Base-by-base conservation (phyloP, 2,329 filamentous ascomycete species). In the Fusarium xylarioides region DNA sequence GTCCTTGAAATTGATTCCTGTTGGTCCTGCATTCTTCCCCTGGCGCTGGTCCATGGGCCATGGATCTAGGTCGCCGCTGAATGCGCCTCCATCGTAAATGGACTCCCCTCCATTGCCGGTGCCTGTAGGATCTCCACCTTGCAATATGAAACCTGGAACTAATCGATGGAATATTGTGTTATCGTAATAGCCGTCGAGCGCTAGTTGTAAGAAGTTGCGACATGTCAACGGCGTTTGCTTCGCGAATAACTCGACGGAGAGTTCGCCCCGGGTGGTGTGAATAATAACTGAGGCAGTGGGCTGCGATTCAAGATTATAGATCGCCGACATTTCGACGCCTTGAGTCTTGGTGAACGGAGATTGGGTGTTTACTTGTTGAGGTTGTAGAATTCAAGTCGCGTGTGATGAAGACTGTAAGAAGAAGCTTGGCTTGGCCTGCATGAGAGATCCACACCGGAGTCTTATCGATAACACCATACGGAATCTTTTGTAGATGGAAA, bases 131-230 rank as follows among this genome's bases (percentile, higher is more conserved):
- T 99, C 96, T 63, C 96, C 96, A 35, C 95, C 96, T 80, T 99
- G 96, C 16, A 98, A 85, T 71, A 99, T 93, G 82, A 99, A 99
- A 57, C 93, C 93, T 0, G 95, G 94, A 0, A 97, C 91, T 11
- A 98, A 87, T 30, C 96, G 93, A 84, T 99, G 96, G 84, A 99
- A 99, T 70, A 96, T 91, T 0, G 95, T 98, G 79, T 92, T 91
- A 77, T 94, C 92, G 85, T 98, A 99, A 86, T 98, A 98, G 76
- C 95, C 95, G 80, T 99, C 95, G 75, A 98, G 89, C 80, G 94
- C 96, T 79, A 95, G 92, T 82, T 99, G 96, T 42, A 99, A 88
- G 83, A 99, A 99, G 85, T 98, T 98, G 76, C 95, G 94, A 80
- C 92, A 95, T 32, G 96, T 93, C 70, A 98, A 87, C 14, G 96